phyloP scores from a whole-genome alignment of 2,329 filamentous ascomycete genomes.

The Geosmithia putterillii region DNA sequence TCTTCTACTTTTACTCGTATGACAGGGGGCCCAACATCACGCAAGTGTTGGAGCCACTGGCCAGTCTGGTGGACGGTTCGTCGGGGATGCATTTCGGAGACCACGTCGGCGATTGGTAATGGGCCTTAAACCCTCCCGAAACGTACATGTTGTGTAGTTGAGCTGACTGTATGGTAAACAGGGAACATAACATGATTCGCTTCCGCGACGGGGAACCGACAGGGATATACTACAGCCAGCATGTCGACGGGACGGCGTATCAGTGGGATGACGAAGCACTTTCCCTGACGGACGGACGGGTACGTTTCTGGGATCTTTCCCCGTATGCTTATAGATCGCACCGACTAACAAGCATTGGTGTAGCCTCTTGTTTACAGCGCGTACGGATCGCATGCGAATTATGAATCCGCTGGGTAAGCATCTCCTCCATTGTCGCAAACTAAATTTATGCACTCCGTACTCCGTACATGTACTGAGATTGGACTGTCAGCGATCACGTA shows the following conservation, averaged over 20 bases:
- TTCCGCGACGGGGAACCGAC: conserved; percentile 12
- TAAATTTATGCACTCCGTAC: not conserved
- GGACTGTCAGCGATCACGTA: conserved; percentile 17
- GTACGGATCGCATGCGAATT: conserved; percentile 21
- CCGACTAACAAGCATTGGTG: not conserved
- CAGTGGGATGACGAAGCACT: conserved; percentile 15
- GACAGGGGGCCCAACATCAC: conserved; percentile 14
- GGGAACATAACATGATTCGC: conserved; percentile 19
- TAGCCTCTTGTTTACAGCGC: conserved; percentile 22
- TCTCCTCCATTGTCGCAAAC: not conserved
- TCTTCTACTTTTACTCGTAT: conserved; percentile 20
- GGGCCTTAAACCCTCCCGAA: too few relatives aligned
- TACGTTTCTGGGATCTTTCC: too few relatives aligned
- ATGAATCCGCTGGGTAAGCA: conserved; percentile 14
- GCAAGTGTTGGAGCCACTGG: conserved; percentile 13
- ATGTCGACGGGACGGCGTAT: conserved; percentile 11
- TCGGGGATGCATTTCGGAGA: conserved; percentile 10
- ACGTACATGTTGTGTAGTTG: not conserved
- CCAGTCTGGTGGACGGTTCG: conserved; percentile 7
- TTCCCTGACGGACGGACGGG: conserved; percentile 11
- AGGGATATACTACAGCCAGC: conserved; percentile 16
- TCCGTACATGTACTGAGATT: not conserved
- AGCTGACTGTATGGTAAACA: conserved; percentile 3
- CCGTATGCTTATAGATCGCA: too few relatives aligned
- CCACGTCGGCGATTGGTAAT: conserved; percentile 13